Percentiles rank a stretch among this genome's conserved stretches.
Evolutionary conservation across 352 stramenopile species (phyloP).

Genomic region (Pythium insidiosum): DNA sequence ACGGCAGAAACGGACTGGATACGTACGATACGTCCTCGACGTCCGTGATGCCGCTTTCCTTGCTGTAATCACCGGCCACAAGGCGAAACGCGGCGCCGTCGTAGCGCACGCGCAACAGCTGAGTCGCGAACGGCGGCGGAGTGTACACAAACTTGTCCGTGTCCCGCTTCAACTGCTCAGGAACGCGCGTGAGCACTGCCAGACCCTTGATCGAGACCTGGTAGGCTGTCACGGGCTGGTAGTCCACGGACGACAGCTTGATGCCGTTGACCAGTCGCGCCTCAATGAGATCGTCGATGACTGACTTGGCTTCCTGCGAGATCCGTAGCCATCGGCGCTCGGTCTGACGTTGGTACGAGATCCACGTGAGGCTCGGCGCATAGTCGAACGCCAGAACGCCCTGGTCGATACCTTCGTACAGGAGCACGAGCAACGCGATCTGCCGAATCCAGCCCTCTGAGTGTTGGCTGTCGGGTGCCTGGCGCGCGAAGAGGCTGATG

Average conservation of each 20-base stretch:
- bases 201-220: conserved; percentile 89
- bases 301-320: conserved; percentile 93
- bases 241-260: conserved; percentile 89
- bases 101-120: conserved; percentile 44
- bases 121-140: conserved; percentile 10
- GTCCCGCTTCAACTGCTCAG: conserved; percentile 60
- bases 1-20: conserved; percentile 93
- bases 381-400: conserved; percentile 95
- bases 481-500: conserved; percentile 91
- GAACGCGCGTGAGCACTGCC: conserved; percentile 85
- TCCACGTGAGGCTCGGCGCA: conserved; percentile 86
- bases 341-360: conserved; percentile 83
- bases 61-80: conserved; percentile 68
- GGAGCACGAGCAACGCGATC: conserved; percentile 89
- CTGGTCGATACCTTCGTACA: conserved; percentile 94
- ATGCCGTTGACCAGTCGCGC: conserved; percentile 93
- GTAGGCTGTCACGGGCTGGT: conserved; percentile 95
- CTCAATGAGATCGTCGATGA: conserved; percentile 94
- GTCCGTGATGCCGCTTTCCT: conserved; percentile 91
- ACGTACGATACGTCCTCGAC: conserved; percentile 97
- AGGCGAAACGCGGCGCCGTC: conserved; percentile 72
- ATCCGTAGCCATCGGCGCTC: conserved; percentile 86
- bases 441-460: conserved; percentile 94
- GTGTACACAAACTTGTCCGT: conserved; percentile 41
- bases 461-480: conserved; percentile 73